Evolutionary conservation across 2,329 filamentous ascomycete genomes (phyloP).

Genomic region (Colletotrichum sp.): DNA sequence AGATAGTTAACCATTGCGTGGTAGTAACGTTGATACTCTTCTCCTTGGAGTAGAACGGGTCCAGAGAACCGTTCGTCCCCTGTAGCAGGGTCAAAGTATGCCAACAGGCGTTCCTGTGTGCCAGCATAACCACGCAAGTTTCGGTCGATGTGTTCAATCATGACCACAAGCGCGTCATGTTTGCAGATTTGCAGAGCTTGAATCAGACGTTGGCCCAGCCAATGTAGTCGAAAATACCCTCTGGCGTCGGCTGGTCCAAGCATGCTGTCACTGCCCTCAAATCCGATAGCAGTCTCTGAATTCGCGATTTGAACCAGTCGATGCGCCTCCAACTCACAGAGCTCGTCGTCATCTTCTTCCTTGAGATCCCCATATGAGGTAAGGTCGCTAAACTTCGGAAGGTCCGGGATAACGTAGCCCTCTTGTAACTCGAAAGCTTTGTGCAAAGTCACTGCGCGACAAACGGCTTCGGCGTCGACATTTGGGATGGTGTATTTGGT

Average conservation of each 20-base stretch:
- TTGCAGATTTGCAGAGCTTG: not conserved
- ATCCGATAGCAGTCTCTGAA: not conserved
- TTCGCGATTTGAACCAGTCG: not conserved
- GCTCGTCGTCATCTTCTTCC: not conserved
- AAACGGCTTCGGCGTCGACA: accelerated
- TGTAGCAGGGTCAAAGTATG: not conserved
- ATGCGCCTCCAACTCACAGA: not conserved
- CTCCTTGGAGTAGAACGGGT: not conserved
- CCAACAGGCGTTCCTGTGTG: not conserved
- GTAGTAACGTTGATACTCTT: not conserved
- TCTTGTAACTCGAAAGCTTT: not conserved
- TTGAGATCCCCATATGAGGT: accelerated
- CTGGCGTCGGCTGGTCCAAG: not conserved
- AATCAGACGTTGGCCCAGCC: not conserved
- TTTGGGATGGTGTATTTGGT: not conserved
- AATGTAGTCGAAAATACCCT: not conserved
- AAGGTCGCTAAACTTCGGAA: not conserved
- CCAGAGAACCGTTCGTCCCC: not conserved
- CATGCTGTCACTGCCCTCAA: not conserved
- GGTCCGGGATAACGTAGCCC: not conserved
- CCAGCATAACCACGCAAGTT: no score
- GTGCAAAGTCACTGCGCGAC: not conserved
- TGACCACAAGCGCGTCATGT: not conserved
- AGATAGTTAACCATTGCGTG: not conserved
- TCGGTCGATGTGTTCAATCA: not conserved